Evolutionary conservation across 441 rosid species (phyloP).

Genomic region (Gossypium gossypioides): DNA sequence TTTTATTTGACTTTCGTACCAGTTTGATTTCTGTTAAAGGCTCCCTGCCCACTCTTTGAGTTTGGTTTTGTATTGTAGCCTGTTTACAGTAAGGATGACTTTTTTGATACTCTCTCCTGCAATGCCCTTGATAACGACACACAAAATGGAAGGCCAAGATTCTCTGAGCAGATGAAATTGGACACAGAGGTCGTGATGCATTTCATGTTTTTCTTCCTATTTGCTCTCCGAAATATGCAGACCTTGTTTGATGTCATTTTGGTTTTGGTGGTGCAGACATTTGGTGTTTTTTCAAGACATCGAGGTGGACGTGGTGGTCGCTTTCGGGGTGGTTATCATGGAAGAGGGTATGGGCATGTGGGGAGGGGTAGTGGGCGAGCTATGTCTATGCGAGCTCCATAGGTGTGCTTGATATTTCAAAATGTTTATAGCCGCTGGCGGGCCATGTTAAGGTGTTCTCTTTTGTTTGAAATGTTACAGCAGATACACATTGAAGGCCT

Average conservation of each 20-base stretch:
- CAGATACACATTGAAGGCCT: background rate
- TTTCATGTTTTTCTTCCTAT: background rate
- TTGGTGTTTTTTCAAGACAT: conserved; percentile 62
- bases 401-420: conserved; percentile 4
- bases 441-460: background rate
- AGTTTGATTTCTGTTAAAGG: conserved; percentile 12
- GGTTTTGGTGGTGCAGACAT: conserved; percentile 44
- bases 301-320: conserved; percentile 57
- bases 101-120: conserved; percentile 70
- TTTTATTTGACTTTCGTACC: background rate
- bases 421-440: background rate
- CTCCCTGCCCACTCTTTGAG: background rate
- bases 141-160: conserved; percentile 61
- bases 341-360: conserved; percentile 33
- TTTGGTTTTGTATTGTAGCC: conserved; percentile 33
- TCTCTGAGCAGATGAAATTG: conserved; percentile 70
- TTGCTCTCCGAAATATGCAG: background rate
- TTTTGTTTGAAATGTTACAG: background rate
- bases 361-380: conserved; percentile 31
- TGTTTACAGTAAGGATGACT: conserved; percentile 76
- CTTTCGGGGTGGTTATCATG: conserved; percentile 43
- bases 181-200: conserved; percentile 59
- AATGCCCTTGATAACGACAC: conserved; percentile 38
- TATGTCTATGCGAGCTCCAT: conserved; percentile 19
- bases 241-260: background rate